These are phyloP conservation scores for Chlorencoelia australis DNA, from an alignment of 2,329 filamentous ascomycete species.

Conservation along the genomic window DNA sequence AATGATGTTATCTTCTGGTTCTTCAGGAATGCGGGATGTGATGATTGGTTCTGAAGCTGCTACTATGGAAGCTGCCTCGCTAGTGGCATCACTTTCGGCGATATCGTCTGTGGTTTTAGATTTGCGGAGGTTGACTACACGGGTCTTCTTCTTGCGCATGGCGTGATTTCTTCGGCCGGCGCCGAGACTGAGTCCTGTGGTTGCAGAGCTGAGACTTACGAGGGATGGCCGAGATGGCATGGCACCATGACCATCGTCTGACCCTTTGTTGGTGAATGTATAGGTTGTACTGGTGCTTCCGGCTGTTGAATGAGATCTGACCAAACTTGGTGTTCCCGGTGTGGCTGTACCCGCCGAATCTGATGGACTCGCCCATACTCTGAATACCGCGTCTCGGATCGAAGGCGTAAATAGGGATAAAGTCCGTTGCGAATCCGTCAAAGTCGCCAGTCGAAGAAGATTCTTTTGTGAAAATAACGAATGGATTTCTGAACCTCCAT, in stretches of 20 bases:
- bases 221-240: conserved; percentile 60
- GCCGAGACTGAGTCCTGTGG: conserved; percentile 53
- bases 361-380: conserved; percentile 76
- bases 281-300: conserved; percentile 51
- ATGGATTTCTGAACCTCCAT: conserved; percentile 71
- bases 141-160: conserved; percentile 70
- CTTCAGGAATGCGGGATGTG: conserved; percentile 47
- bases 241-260: conserved; percentile 42
- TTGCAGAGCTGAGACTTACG: conserved; percentile 49
- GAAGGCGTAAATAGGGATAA: conserved; percentile 84
- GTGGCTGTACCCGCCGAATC: conserved; percentile 38
- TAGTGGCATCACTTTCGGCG: conserved; percentile 5
- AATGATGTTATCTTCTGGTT: conserved; percentile 44
- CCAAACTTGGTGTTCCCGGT: conserved; percentile 39
- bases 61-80: conserved; percentile 40
- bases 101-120: conserved; percentile 38
- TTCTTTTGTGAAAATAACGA: conserved; percentile 95
- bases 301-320: conserved; percentile 53
- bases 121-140: conserved; percentile 71
- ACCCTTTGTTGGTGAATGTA: conserved; percentile 61
- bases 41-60: conserved; percentile 53
- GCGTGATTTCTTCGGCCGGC: conserved; percentile 49
- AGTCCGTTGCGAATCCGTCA: conserved; percentile 83
- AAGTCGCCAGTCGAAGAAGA: conserved; percentile 66
- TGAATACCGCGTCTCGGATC: conserved; percentile 83